phyloP scores from a whole-genome alignment of 2,329 filamentous ascomycete species.

The Colletotrichum sp. region DNA sequence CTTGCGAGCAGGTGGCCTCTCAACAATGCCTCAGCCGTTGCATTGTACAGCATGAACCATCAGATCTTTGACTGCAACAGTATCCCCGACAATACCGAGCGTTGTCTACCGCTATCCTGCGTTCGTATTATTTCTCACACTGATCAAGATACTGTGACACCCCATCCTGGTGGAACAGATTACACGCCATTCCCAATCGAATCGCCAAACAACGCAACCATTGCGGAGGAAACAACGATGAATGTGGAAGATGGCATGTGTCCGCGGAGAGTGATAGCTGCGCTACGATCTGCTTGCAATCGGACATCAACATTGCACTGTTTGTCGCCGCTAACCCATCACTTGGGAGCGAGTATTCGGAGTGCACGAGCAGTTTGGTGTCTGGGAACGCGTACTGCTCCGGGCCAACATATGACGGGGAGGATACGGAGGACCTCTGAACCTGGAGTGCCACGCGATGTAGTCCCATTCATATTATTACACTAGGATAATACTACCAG shows the following conservation, averaged over 20 bases:
- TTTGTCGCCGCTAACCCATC: neutral
- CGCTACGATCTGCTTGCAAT: neutral
- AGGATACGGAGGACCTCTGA: neutral
- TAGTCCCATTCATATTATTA: neutral
- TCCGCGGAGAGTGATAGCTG: neutral
- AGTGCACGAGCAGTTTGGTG: neutral
- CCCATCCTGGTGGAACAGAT: too few relatives aligned
- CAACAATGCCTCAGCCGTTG: too few relatives aligned
- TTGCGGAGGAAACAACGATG: neutral
- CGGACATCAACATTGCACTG: neutral
- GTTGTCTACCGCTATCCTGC: too few relatives aligned
- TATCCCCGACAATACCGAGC: too few relatives aligned
- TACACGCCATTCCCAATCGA: too few relatives aligned
- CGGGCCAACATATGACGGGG: neutral
- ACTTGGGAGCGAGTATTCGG: neutral
- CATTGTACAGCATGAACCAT: too few relatives aligned
- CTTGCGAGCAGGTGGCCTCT: too few relatives aligned
- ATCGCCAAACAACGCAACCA: neutral
- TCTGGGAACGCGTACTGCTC: neutral
- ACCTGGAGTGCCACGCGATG: neutral
- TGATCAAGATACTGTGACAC: too few relatives aligned
- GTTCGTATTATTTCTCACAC: too few relatives aligned
- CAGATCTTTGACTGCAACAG: too few relatives aligned
- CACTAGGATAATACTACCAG: neutral
- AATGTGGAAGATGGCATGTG: neutral